Evolutionary conservation across 257 asterid species (phyloP), one percentile per base, ranked within the genome.

Genomic region (Anisodus tanguticus): DNA sequence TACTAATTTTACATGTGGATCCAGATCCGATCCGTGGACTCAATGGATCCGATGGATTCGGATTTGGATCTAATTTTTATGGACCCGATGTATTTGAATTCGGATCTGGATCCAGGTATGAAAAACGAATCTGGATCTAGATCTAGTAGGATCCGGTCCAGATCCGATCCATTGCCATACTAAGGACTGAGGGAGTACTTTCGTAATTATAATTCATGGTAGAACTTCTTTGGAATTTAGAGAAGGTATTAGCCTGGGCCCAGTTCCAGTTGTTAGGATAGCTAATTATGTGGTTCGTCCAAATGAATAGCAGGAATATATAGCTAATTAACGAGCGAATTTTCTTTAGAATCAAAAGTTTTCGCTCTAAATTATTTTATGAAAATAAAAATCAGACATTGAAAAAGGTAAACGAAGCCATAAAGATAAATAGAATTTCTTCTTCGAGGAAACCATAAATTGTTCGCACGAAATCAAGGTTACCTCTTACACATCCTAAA

Each of bases 221-320:
- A 68, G 80, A 77, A 71, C 31, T 54, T 80, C 51, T 31, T 79
- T n/a, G n/a, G 22, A 47, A 66, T 55, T 79, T 67, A 35, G 81
- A 63, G 78, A 83, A 53, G 41, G 35, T 51, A 81, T 47, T 22
- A 45, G 68, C 66, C 35, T 71, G 79, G 55, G 37, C 79, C 57
- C 79, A 45, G 9, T n/a, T 45, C 39, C 31, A 71, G 55, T 71
- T 71, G 79, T 70, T 70, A 41, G 35, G 79, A 41, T 41, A 39
- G 55, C 12, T 70, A 70, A 69, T 37, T 68, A 68, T 69, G 22
- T 69, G 53, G 54, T 8, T 69, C 7, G 15, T 7, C 11, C 67
- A 17, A 60, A 60, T 60, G 12, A 60, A 59, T 17, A 35, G 70
- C n/a, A 13, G 62, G 13, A 22, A 12, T 12, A 12, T 3, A 58